These are phyloP conservation scores for Cenchrus purpureus DNA, from an alignment of 176 grass and related monocot species.

Conservation along the genomic window DNA sequence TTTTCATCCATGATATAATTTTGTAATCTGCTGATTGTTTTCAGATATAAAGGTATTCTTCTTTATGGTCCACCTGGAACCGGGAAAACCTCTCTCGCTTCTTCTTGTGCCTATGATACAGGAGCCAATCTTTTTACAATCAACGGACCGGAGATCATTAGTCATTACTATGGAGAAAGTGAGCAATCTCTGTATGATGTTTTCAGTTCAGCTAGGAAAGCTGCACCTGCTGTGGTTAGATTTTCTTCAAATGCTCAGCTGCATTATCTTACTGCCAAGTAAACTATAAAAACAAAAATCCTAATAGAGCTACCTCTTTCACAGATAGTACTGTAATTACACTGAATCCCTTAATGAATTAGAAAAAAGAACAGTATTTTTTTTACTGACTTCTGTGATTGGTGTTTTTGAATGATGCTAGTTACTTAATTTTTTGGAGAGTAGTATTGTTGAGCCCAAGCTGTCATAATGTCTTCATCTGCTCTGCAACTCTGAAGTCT, in stretches of 20 bases:
- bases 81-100: constrained; percentile 91
- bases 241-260: constrained; percentile 33
- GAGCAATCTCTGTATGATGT: constrained; percentile 76
- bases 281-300: background rate
- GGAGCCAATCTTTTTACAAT: constrained; percentile 73
- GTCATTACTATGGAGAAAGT: constrained; percentile 89
- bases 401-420: constrained; percentile 2
- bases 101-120: constrained; percentile 66
- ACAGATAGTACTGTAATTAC: background rate
- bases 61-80: constrained; percentile 94
- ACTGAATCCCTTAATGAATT: background rate
- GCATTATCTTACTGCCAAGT: background rate
- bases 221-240: constrained; percentile 84
- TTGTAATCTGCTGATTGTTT: constrained; percentile 33
- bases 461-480: background rate
- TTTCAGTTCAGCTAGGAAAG: constrained; percentile 76
- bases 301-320: background rate
- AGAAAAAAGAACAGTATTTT: background rate
- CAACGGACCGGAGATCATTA: constrained; percentile 90
- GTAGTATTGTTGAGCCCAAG: background rate
- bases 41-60: constrained; percentile 92
- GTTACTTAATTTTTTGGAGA: background rate
- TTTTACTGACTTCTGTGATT: background rate
- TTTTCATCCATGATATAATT: background rate
- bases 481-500: background rate